Conservation (phyloP, 345 rosid genomes). For the sweet orange (Citrus sinensis) region DNA sequence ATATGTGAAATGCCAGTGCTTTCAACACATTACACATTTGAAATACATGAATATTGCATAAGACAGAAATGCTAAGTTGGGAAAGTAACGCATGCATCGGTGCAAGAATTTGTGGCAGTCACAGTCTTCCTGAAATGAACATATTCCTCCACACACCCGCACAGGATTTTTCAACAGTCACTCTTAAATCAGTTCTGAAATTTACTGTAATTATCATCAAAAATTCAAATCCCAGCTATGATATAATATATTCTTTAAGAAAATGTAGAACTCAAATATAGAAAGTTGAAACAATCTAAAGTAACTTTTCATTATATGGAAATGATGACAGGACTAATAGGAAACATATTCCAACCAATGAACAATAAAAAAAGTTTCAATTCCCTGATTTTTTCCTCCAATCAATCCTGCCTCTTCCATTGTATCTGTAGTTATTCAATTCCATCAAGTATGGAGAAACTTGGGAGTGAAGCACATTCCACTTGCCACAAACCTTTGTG, state of each 20-base stretch:
- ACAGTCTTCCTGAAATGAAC: not conserved
- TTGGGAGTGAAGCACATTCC: constrained; percentile 7
- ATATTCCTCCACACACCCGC: not conserved
- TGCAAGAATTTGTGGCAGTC: not conserved
- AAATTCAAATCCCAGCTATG: not conserved
- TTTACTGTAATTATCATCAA: not conserved
- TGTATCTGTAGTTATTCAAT: not conserved
- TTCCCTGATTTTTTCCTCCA: not conserved
- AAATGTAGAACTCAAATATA: not conserved
- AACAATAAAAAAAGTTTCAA: not conserved
- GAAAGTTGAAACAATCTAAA: not conserved
- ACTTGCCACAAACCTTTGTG: not conserved
- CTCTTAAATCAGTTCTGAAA: not conserved
- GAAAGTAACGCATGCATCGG: not conserved
- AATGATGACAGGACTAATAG: not conserved
- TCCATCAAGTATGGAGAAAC: not conserved
- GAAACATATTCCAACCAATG: not conserved
- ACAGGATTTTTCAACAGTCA: not conserved
- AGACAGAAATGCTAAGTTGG: not conserved
- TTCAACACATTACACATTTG: no score
- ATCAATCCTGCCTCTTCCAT: not conserved
- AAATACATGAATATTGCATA: not conserved
- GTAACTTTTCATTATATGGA: not conserved
- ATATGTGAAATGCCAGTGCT: not conserved
- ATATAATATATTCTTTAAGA: not conserved